A percentile compares a stretch with the other conserved stretches of the same genome.
Conservation (phyloP, 2,329 filamentous ascomycete genomes). For the Salinomyces thailandicus region DNA sequence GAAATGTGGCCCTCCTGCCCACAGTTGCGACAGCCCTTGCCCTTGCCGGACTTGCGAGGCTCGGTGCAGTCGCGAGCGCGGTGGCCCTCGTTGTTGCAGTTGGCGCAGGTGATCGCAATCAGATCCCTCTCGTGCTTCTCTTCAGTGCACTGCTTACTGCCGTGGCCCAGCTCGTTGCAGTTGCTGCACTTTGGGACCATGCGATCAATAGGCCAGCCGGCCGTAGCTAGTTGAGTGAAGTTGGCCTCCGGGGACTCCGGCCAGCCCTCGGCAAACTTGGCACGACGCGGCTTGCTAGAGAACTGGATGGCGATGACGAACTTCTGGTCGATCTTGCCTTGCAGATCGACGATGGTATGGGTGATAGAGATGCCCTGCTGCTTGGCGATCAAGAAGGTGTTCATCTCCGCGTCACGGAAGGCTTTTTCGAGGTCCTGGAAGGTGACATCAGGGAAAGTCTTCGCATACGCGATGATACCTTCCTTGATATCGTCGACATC, state of each 20-base stretch:
- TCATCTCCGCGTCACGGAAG: conserved; percentile 46
- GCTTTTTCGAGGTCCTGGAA: conserved; percentile 51
- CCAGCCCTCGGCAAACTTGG: conserved; percentile 38
- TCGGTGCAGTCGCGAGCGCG: conserved; percentile 53
- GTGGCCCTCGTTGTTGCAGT: conserved; percentile 45
- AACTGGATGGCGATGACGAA: conserved; percentile 43
- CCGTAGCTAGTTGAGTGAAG: conserved; percentile 39
- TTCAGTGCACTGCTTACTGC: conserved; percentile 36
- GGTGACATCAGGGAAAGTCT: conserved; percentile 47
- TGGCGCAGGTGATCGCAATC: conserved; percentile 40
- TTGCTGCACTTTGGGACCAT: conserved; percentile 42
- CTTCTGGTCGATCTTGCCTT: conserved; percentile 48
- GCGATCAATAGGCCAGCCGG: conserved; percentile 42
- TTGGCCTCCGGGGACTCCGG: conserved; percentile 41
- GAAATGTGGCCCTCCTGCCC: conserved; percentile 28
- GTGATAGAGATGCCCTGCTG: conserved; percentile 44
- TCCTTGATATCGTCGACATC: conserved; percentile 56
- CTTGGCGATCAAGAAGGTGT: conserved; percentile 53
- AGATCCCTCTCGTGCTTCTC: conserved; percentile 33
- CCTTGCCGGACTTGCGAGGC: conserved; percentile 26
- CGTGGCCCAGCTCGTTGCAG: conserved; percentile 43
- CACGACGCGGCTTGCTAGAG: conserved; percentile 37
- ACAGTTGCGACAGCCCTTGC: conserved; percentile 35
- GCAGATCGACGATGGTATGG: conserved; percentile 61
- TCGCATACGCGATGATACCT: conserved; percentile 45